A percentile compares a stretch with the other conserved stretches of the same genome.
These are phyloP conservation scores for Cicer pinnatifidum DNA, from an alignment of 306 rosid genomes.

Conservation along the genomic window DNA sequence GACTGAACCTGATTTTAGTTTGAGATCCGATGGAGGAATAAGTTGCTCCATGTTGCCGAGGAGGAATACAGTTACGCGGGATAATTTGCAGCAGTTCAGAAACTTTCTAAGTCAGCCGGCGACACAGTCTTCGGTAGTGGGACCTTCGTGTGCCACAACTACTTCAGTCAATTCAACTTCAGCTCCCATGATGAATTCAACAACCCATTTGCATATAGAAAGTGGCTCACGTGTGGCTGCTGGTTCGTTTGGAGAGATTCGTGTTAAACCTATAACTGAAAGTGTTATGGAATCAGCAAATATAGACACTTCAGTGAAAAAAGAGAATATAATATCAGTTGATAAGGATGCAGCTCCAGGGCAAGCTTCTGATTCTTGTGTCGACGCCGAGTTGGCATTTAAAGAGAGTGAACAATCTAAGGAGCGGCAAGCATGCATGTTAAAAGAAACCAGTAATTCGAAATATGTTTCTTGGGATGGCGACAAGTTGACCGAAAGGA, in stretches of 20 bases:
- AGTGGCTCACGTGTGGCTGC: slow-evolving; percentile 47
- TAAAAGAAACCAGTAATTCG: slow-evolving; percentile 49
- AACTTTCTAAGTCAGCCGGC: slow-evolving; percentile 77
- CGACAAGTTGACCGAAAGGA: slow-evolving; percentile 51
- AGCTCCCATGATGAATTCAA: slow-evolving; percentile 78
- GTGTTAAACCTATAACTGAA: slow-evolving; percentile 44
- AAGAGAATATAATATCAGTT: slow-evolving; percentile 44
- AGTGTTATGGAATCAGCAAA: slow-evolving; percentile 49
- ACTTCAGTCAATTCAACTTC: slow-evolving; percentile 82
- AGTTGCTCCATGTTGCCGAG: slow-evolving; percentile 58
- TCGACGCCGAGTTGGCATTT: slow-evolving; percentile 46
- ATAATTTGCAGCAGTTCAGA: slow-evolving; percentile 71
- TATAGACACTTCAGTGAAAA: slow-evolving; percentile 44
- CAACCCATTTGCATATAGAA: slow-evolving; percentile 54
- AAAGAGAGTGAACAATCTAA: slow-evolving; percentile 52
- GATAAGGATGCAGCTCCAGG: slow-evolving; percentile 49
- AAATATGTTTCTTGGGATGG: slow-evolving; percentile 47
- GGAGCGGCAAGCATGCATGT: slow-evolving; percentile 52
- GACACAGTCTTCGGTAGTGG: slow-evolving; percentile 73
- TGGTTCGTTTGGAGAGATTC: slow-evolving; percentile 53
- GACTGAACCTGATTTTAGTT: slow-evolving; percentile 55
- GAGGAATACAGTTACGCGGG: slow-evolving; percentile 62
- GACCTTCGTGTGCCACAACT: slow-evolving; percentile 84
- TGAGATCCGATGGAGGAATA: slow-evolving; percentile 61
- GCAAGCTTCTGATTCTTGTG: slow-evolving; percentile 48